Base-by-base conservation (phyloP, 2,329 filamentous ascomycete species). In the Zymoseptoria pseudotritici region DNA sequence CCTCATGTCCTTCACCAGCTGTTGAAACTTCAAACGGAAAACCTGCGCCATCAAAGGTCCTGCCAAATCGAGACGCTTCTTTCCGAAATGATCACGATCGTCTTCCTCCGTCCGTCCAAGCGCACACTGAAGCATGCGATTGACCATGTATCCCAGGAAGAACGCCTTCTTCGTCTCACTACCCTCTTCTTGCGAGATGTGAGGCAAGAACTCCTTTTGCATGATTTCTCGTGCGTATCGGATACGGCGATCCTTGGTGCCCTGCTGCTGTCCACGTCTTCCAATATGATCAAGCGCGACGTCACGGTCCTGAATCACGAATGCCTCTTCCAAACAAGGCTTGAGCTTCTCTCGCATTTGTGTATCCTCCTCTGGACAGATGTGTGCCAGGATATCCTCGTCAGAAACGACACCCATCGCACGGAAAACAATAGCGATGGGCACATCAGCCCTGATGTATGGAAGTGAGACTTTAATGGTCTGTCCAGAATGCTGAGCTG, bases 131-230 rank as follows among this genome's bases (percentile, higher is more conserved):
- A 97, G 82, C 68, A 99, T 83, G 73, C 94, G 89, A 76, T 99
- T 93, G 53, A 97, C 90, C 93, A 99, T 99, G 77, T 99, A 99
- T 21, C 95, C 94, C 54, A 99, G 80, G 82, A 97, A 99, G 77
- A 96, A 99, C 2, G 95, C 94, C 74, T 99, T 99, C 61, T 91
- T 83, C 1, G 93, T 97, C 74, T 97, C 93, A 67, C 91, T 95
- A 26, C 94, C 94, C 75, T 97, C 91, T 62, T 84, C 86, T 74
- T 99, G 94, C 0, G 93, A 97, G 63, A 99, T 97, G 71, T 99
- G 94, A 22, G 94, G 95, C 53, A 99, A 78, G 66, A 96, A 89
- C 75, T 99, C 95, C 78, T 97, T 97, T 74, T 97, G 92, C 75
- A 99, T 85, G 66, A 99, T 92, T 68, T 97, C 94, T 70, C 90